Percentiles rank a stretch among this genome's conserved stretches.
phyloP scores from a whole-genome alignment of 2,329 filamentous ascomycete genomes.

The Plenodomus lindquistii region DNA sequence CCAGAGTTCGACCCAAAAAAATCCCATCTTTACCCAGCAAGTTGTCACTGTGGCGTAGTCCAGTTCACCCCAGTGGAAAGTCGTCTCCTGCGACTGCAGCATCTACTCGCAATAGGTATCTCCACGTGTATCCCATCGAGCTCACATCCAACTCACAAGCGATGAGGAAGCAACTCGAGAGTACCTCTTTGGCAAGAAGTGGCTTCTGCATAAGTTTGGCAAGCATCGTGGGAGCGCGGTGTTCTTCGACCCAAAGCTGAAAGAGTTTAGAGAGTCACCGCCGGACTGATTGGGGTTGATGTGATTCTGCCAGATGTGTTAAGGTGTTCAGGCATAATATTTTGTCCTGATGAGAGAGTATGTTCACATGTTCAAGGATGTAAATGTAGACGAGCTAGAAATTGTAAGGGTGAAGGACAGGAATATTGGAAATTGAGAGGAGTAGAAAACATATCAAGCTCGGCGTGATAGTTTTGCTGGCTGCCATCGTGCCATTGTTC shows the following conservation, averaged over 20 bases:
- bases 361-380: conserved; percentile 27
- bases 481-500: background rate
- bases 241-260: conserved; percentile 32
- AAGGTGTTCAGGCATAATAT: background rate
- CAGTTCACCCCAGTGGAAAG: conserved; percentile 51
- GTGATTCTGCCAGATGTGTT: conserved; percentile 14
- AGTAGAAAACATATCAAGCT: no score
- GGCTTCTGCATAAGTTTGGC: conserved; percentile 34
- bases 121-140: conserved; percentile 49
- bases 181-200: conserved; percentile 31
- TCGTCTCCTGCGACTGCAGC: conserved; percentile 60
- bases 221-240: conserved; percentile 30
- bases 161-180: conserved; percentile 24
- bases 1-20: conserved; percentile 21
- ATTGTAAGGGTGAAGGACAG: conserved; percentile 21
- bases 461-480: no score
- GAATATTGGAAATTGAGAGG: conserved; percentile 2
- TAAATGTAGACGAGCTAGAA: conserved; percentile 27
- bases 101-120: conserved; percentile 57
- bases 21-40: conserved; percentile 51
- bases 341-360: conserved; percentile 4
- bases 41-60: conserved; percentile 60
- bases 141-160: conserved; percentile 23
- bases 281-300: conserved; percentile 32
- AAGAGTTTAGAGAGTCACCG: conserved; percentile 20